Percentiles rank a stretch among this genome's conserved stretches.
These are phyloP conservation scores for Incumbomyces delicatus DNA, from an alignment of 2,329 filamentous ascomycete species.

Conservation along the genomic window DNA sequence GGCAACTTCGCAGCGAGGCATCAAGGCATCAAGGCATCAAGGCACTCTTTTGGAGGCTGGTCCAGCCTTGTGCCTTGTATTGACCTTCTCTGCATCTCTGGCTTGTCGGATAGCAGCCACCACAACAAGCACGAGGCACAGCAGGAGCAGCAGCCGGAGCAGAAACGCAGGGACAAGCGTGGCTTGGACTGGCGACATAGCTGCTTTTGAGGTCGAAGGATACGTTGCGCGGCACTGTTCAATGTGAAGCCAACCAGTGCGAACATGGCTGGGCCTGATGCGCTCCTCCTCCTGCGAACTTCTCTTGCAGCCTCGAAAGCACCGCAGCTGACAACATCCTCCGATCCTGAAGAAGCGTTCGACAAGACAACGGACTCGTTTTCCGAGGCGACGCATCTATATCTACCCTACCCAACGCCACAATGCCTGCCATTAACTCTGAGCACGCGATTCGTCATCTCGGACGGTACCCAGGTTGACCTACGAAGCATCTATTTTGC, in stretches of 20 bases:
- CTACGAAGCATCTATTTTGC: slow-evolving; percentile 93
- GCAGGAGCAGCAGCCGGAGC: not conserved
- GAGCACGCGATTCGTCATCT: slow-evolving; percentile 65
- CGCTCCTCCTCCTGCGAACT: slow-evolving; percentile 73
- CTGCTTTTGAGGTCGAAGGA: not conserved
- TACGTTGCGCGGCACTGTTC: too few relatives aligned
- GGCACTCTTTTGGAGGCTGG: not conserved
- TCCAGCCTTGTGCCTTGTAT: not conserved
- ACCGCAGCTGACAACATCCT: slow-evolving; percentile 63
- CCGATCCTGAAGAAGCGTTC: slow-evolving; percentile 49
- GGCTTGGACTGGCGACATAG: not conserved
- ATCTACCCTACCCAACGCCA: slow-evolving; percentile 52
- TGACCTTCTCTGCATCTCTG: not conserved
- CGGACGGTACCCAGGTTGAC: slow-evolving; percentile 57
- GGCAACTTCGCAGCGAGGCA: too few relatives aligned
- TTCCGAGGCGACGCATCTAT: slow-evolving; percentile 66
- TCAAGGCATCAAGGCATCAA: slow-evolving; percentile 1
- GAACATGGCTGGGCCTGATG: slow-evolving; percentile 56
- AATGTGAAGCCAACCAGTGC: too few relatives aligned
- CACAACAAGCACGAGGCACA: not conserved
- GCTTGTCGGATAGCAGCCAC: too few relatives aligned
- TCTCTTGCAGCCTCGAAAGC: slow-evolving; percentile 62
- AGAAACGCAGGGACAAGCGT: not conserved
- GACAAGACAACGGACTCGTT: slow-evolving; percentile 54
- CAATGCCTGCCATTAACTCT: slow-evolving; percentile 59